These are phyloP conservation scores for Skeletonema tropicum DNA, from an alignment of 108 stramenopile genomes.

Conservation along the genomic window DNA sequence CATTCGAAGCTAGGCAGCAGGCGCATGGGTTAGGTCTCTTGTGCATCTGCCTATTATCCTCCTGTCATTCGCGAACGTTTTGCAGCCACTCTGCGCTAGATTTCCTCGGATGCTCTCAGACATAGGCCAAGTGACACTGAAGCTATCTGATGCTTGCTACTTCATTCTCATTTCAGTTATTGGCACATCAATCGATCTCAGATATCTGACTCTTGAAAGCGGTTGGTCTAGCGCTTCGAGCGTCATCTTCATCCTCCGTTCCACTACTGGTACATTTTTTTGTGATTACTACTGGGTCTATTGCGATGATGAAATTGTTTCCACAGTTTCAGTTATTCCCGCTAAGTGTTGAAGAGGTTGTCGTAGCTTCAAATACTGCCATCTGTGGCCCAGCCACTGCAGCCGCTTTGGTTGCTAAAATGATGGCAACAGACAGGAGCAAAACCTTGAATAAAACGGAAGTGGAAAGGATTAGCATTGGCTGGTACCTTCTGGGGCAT, in stretches of 20 bases:
- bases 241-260: conserved; percentile 28
- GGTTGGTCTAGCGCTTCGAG: conserved; percentile 26
- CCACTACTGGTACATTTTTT: conserved; percentile 28
- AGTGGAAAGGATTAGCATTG: conserved; percentile 18
- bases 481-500: conserved; percentile 27
- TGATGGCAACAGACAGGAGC: conserved; percentile 8
- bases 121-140: conserved; percentile 5
- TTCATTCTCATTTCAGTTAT: conserved; percentile 38
- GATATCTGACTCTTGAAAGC: conserved; percentile 10
- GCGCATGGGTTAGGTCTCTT: not conserved
- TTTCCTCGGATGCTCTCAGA: conserved; percentile 14
- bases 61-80: not conserved
- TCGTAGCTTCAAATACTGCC: conserved; percentile 39
- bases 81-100: not conserved
- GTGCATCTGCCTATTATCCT: conserved; percentile 3
- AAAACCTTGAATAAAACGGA: not conserved
- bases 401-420: conserved; percentile 28
- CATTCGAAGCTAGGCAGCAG: not conserved
- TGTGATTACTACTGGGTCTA: conserved; percentile 25
- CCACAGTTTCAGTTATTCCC: conserved; percentile 26
- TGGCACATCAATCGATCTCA: conserved; percentile 27
- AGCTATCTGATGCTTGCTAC: conserved; percentile 35
- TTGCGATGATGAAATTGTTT: conserved; percentile 20
- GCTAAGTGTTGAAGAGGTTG: conserved; percentile 31
- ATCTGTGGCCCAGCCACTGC: conserved; percentile 41